phyloP scores from a whole-genome alignment of 208 protist species.

The Leishmania gerbilli region DNA sequence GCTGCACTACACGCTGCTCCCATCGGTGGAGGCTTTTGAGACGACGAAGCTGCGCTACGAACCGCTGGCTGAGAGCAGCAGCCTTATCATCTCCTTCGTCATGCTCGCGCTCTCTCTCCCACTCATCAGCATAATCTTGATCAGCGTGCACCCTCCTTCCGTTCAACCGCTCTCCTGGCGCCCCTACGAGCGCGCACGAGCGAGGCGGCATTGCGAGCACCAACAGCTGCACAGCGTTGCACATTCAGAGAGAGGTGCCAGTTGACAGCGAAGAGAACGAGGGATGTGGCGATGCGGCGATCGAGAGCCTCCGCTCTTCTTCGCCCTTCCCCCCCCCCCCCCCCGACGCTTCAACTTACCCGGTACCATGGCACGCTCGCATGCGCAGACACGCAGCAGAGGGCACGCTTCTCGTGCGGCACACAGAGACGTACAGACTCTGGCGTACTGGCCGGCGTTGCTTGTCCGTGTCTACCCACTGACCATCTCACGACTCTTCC shows the following conservation, averaged over 20 bases:
- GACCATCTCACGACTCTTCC: not conserved
- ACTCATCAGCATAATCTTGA: not conserved
- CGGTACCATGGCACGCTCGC: not conserved
- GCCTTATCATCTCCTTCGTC: conserved; percentile 13
- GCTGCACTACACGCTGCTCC: conserved; percentile 12
- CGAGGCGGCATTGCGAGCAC: not conserved
- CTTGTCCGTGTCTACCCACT: not conserved
- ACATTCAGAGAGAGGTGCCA: not conserved
- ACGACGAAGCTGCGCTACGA: not conserved
- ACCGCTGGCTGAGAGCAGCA: conserved; percentile 19
- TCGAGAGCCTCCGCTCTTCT: not conserved
- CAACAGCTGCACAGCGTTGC: not conserved
- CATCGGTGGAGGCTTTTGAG: not conserved
- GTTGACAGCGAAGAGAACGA: not conserved
- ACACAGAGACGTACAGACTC: not conserved
- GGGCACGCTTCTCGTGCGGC: not conserved
- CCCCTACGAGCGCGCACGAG: conserved; percentile 18
- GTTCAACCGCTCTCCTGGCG: conserved; percentile 19
- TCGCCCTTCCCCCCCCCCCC: too few relatives aligned
- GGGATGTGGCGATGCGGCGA: not conserved
- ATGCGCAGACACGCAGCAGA: not conserved
- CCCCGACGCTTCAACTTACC: not conserved
- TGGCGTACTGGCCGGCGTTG: not conserved
- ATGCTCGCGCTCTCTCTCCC: conserved; percentile 7
- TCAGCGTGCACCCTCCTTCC: conserved; percentile 11